These are phyloP conservation scores for Myxozyma sirexii DNA, from an alignment of 805 yeast species.

Conservation along the genomic window DNA sequence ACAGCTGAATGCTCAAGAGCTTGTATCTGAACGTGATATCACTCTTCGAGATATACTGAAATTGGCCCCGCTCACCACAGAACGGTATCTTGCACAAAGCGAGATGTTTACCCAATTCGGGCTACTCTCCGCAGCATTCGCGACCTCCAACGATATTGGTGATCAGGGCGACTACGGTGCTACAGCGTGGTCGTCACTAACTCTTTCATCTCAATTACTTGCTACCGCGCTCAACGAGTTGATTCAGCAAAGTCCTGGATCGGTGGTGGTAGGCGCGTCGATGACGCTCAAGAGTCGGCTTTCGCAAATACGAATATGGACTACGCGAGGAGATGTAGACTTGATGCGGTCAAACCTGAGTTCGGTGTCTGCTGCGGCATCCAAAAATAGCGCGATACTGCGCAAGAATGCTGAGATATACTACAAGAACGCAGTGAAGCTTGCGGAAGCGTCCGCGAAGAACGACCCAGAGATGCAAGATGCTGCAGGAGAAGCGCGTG, in stretches of 20 bases:
- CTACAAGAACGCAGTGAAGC: slow-evolving; percentile 36
- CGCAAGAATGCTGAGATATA: slow-evolving; percentile 35
- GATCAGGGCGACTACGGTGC: neutral
- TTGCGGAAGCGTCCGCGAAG: slow-evolving; percentile 1
- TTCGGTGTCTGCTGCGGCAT: slow-evolving; percentile 24
- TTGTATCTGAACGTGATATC: neutral
- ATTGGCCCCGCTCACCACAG: slow-evolving; percentile 18
- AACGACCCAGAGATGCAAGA: slow-evolving; percentile 19
- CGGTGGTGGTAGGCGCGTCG: slow-evolving; percentile 18
- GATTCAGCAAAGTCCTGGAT: neutral
- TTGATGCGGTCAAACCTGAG: slow-evolving; percentile 33
- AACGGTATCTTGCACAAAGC: slow-evolving; percentile 36
- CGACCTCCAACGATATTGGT: neutral
- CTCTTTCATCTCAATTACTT: slow-evolving; percentile 31
- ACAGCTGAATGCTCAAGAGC: slow-evolving; percentile 7
- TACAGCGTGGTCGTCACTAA: slow-evolving; percentile 33
- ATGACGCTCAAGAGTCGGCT: slow-evolving; percentile 9
- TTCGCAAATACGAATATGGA: slow-evolving; percentile 30
- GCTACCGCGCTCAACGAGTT: slow-evolving; percentile 9
- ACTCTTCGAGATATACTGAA: slow-evolving; percentile 15
- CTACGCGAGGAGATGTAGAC: slow-evolving; percentile 38
- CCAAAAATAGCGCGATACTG: slow-evolving; percentile 34
- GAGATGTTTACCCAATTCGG: slow-evolving; percentile 36
- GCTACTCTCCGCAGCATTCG: slow-evolving; percentile 10
- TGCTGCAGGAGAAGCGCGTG: slow-evolving; percentile 16